Conservation (phyloP, 331 rosid genomes). For the Quercus phellos region DNA sequence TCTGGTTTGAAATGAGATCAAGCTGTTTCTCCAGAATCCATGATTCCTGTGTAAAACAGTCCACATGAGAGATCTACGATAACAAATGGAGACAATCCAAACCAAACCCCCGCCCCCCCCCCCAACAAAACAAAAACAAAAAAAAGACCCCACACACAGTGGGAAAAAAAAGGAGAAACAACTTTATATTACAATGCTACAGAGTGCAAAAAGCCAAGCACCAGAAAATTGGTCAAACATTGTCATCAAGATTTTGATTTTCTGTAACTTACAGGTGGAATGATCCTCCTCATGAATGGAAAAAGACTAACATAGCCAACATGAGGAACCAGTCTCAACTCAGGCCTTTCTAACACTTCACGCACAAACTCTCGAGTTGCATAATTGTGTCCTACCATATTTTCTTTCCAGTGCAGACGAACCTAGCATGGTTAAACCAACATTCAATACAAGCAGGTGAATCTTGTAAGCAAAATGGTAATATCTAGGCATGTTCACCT, state of each 20-base stretch:
- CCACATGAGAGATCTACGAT: not conserved
- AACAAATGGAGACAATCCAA: not conserved
- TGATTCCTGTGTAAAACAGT: constrained; percentile 51
- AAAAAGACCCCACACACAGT: no score
- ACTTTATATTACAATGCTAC: not conserved
- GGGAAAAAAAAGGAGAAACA: not conserved
- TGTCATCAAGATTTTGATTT: constrained; percentile 16
- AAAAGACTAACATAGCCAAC: constrained; percentile 83
- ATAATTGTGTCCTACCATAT: constrained; percentile 35
- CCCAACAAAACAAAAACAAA: not conserved
- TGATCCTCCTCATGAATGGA: constrained; percentile 78
- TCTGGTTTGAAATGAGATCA: constrained; percentile 69
- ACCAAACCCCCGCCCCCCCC: no score
- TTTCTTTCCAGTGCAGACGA: constrained; percentile 72
- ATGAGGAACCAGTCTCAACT: constrained; percentile 78
- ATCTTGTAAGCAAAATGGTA: not conserved
- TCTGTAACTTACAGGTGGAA: constrained; percentile 74
- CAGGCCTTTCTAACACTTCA: constrained; percentile 55
- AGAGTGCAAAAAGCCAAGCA: not conserved
- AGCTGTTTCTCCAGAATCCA: constrained; percentile 91
- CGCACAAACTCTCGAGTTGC: constrained; percentile 62
- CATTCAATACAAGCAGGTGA: not conserved
- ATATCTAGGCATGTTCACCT: not conserved
- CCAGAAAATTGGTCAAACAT: not conserved
- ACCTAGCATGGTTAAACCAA: constrained; percentile 44